Conservation (phyloP, 805 yeast species). For the Wickerhamomyces subpelliculosus region DNA sequence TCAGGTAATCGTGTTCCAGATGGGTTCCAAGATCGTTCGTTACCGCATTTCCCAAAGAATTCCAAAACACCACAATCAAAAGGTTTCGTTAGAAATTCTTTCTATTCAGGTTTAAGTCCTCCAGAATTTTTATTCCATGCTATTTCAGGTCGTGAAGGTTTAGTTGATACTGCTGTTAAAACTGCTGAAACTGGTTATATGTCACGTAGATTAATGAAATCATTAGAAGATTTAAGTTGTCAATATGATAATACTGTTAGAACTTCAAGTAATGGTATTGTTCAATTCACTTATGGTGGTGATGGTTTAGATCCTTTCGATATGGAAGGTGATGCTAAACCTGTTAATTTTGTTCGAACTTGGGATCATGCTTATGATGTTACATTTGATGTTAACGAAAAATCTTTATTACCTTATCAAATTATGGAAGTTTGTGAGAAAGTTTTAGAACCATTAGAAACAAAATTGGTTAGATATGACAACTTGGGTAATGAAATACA, state of each 20-base stretch:
- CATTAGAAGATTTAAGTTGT: constrained; percentile 90
- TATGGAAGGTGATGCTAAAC: constrained; percentile 98
- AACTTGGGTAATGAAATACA: constrained; percentile 54
- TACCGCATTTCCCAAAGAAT: constrained; percentile 94
- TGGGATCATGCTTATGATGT: constrained; percentile 89
- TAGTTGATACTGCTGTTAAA: constrained; percentile 98
- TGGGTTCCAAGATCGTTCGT: constrained; percentile 98
- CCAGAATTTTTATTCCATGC: constrained; percentile 98
- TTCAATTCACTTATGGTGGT: constrained; percentile 97
- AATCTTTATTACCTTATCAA: constrained; percentile 64
- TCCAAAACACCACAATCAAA: constrained; percentile 97
- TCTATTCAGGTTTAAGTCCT: constrained; percentile 88
- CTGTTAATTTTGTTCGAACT: constrained; percentile 87
- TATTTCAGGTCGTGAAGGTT: constrained; percentile 98
- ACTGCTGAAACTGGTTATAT: constrained; percentile 99
- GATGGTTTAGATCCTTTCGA: constrained; percentile 97
- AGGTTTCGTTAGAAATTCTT: constrained; percentile 95
- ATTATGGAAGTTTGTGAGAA: constrained; percentile 47
- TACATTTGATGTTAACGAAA: constrained; percentile 50
- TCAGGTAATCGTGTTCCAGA: constrained; percentile 99
- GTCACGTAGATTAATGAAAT: constrained; percentile 97
- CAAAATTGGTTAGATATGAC: constrained; percentile 57
- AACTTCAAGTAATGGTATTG: constrained; percentile 92
- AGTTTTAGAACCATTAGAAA: constrained; percentile 55
- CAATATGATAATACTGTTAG: constrained; percentile 93